Conservation (phyloP, 1,284 basidiomycete genomes). For the Coniferiporia sulphurascens region DNA sequence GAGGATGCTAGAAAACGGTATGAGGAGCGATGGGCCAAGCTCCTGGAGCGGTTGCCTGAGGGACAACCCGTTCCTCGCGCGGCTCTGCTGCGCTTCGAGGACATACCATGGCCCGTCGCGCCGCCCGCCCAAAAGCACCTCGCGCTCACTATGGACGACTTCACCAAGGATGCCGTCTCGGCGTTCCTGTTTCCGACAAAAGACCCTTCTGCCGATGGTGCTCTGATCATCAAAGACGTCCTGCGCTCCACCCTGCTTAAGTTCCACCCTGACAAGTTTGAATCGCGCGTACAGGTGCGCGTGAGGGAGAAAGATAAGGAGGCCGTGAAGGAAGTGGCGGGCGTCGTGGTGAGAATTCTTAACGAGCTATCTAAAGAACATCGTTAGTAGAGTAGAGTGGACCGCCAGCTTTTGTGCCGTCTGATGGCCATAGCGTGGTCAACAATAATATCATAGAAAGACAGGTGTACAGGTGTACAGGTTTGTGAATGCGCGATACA, state of each 20-base stretch:
- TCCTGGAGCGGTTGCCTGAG: slow-evolving; percentile 31
- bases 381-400: too few relatives aligned
- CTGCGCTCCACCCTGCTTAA: slow-evolving; percentile 69
- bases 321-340: slow-evolving; percentile 71
- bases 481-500: too few relatives aligned
- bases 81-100: slow-evolving; percentile 41
- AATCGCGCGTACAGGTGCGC: slow-evolving; percentile 60
- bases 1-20: slow-evolving; percentile 49
- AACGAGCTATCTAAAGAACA: slow-evolving; percentile 40
- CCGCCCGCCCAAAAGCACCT: slow-evolving; percentile 22
- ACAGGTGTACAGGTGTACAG: too few relatives aligned
- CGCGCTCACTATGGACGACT: slow-evolving; percentile 37
- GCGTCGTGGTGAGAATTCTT: slow-evolving; percentile 55
- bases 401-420: too few relatives aligned
- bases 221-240: slow-evolving; percentile 41
- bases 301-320: slow-evolving; percentile 61
- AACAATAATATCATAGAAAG: too few relatives aligned
- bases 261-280: slow-evolving; percentile 87
- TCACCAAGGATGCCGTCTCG: slow-evolving; percentile 55
- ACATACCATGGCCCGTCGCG: slow-evolving; percentile 78
- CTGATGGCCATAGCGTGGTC: too few relatives aligned
- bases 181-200: slow-evolving; percentile 49
- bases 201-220: slow-evolving; percentile 21
- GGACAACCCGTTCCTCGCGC: neutral
- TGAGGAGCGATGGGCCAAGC: slow-evolving; percentile 51